A percentile compares a stretch with the other conserved stretches of the same genome.
Conservation (phyloP, 116 monocot species). For the Iris pallida region DNA sequence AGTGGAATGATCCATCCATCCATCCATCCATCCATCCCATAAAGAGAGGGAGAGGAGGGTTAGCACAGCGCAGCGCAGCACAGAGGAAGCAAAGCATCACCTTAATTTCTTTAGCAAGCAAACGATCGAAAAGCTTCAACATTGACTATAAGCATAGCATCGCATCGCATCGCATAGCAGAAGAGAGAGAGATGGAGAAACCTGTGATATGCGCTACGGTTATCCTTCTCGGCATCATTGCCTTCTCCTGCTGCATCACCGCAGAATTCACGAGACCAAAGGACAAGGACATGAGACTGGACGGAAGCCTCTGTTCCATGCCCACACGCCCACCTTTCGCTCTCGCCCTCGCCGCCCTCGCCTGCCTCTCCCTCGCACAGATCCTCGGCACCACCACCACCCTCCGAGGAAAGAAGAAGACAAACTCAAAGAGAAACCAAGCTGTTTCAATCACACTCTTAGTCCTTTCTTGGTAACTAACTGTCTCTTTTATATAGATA, state of each 20-base stretch:
- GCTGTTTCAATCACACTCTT: conserved; percentile 18
- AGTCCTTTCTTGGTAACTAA: conserved; percentile 46
- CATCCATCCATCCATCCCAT: neutral
- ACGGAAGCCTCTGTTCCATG: conserved; percentile 68
- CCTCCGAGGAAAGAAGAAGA: neutral
- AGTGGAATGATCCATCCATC: too few relatives aligned
- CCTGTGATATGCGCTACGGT: conserved; percentile 13
- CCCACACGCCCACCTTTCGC: conserved; percentile 56
- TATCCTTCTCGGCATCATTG: conserved; percentile 30
- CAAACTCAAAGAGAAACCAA: too few relatives aligned
- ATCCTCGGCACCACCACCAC: conserved; percentile 36
- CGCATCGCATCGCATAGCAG: too few relatives aligned
- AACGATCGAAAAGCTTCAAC: too few relatives aligned
- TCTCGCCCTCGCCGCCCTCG: conserved; percentile 51
- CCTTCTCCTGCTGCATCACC: conserved; percentile 67
- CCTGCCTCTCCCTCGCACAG: conserved; percentile 59
- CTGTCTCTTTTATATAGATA: too few relatives aligned
- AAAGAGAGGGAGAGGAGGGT: conserved; percentile 15
- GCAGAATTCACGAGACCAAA: conserved; percentile 68
- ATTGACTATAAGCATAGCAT: too few relatives aligned
- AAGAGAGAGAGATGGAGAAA: too few relatives aligned
- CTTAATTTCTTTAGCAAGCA: too few relatives aligned
- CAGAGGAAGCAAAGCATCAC: too few relatives aligned
- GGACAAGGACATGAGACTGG: conserved; percentile 56
- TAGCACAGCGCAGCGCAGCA: too few relatives aligned